Evolutionary conservation across 1,284 basidiomycete species (phyloP).

Genomic region (Cutaneotrichosporon cyanovorans): DNA sequence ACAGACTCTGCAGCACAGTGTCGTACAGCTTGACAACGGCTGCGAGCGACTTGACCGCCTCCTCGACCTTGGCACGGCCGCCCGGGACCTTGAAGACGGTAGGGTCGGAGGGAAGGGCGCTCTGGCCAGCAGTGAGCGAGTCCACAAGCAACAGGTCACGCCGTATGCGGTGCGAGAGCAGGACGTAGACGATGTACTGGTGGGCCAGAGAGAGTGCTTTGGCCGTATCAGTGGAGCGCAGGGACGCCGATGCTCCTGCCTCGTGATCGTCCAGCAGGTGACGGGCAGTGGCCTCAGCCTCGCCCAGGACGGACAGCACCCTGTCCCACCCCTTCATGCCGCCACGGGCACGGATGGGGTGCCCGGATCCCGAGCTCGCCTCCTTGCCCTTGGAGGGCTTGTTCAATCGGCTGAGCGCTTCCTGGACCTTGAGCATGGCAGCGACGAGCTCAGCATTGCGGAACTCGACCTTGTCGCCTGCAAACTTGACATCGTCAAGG

Average conservation of each 20-base stretch:
- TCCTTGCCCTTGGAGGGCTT: constrained; percentile 45
- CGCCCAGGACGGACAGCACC: constrained; percentile 70
- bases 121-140: constrained; percentile 50
- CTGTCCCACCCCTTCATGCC: constrained; percentile 63
- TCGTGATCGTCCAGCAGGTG: constrained; percentile 72
- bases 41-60: constrained; percentile 57
- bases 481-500: constrained; percentile 64
- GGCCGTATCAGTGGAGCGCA: constrained; percentile 33
- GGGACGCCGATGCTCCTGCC: constrained; percentile 28
- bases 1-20: constrained; percentile 70
- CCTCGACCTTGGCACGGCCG: constrained; percentile 46
- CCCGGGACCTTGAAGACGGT: constrained; percentile 33
- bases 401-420: constrained; percentile 55
- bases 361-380: too few species aligned
- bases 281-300: constrained; percentile 73
- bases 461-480: constrained; percentile 73
- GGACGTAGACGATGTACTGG: constrained; percentile 75
- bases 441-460: constrained; percentile 87
- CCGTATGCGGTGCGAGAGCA: constrained; percentile 75
- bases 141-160: constrained; percentile 76
- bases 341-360: constrained; percentile 22
- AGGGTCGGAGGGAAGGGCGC: constrained; percentile 32
- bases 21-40: constrained; percentile 82
- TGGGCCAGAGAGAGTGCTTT: constrained; percentile 64
- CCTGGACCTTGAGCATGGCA: constrained; percentile 73